phyloP scores from a whole-genome alignment of 2,329 filamentous ascomycete genomes.

The Amauroascus niger region DNA sequence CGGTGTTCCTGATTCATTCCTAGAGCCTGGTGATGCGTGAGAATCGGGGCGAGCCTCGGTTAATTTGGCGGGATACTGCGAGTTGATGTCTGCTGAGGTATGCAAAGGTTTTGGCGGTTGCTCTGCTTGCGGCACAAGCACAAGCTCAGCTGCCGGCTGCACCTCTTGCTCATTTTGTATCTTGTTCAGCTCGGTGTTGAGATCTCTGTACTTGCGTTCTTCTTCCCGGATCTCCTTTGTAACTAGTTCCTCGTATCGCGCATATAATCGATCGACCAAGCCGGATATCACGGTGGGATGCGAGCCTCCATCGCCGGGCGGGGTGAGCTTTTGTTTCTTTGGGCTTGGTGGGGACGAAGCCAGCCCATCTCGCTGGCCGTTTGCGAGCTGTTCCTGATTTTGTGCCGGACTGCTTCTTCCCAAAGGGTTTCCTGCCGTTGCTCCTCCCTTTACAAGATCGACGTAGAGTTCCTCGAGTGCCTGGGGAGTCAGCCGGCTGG shows the following conservation, averaged over 20 bases:
- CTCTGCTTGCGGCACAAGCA: neutral
- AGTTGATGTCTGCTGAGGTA: neutral
- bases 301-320: slow-evolving; percentile 56
- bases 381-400: slow-evolving; percentile 24
- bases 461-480: slow-evolving; percentile 71
- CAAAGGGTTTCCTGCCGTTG: slow-evolving; percentile 28
- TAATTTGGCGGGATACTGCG: neutral
- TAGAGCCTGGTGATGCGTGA: neutral
- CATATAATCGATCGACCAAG: slow-evolving; percentile 64
- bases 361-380: slow-evolving; percentile 27
- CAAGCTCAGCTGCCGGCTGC: neutral
- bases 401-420: slow-evolving; percentile 25
- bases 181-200: slow-evolving; percentile 59
- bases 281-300: slow-evolving; percentile 59
- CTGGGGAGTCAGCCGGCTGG: slow-evolving; percentile 62
- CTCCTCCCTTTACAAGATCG: slow-evolving; percentile 63
- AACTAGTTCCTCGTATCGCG: slow-evolving; percentile 59
- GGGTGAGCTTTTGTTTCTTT: slow-evolving; percentile 65
- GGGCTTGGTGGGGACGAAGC: slow-evolving; percentile 39
- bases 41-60: neutral
- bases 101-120: neutral
- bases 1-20: neutral
- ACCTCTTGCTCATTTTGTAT: slow-evolving; percentile 45
- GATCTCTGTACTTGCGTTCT: slow-evolving; percentile 55
- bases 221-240: slow-evolving; percentile 64